Evolutionary conservation across 345 rosid species (phyloP).

Genomic region (Abelmoschus esculentus): DNA sequence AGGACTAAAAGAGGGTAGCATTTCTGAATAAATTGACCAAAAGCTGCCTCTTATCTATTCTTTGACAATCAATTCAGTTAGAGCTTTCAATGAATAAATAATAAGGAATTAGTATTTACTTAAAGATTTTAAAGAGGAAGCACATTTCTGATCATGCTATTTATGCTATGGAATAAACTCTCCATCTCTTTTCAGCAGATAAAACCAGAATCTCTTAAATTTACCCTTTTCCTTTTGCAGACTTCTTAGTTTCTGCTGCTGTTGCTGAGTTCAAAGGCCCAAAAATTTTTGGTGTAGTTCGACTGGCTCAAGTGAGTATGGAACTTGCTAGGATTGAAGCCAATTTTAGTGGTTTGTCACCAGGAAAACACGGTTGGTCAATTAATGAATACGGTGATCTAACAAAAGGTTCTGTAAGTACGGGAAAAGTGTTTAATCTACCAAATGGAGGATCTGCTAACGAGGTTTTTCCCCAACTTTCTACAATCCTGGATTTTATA

Average conservation of each 20-base stretch:
- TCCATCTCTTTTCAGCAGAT: not conserved
- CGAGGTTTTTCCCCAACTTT: constrained; percentile 31
- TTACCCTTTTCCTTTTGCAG: constrained; percentile 29
- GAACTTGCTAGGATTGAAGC: constrained; percentile 88
- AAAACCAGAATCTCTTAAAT: not conserved
- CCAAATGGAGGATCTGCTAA: constrained; percentile 26
- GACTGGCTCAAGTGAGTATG: constrained; percentile 85
- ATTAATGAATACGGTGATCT: constrained; percentile 93
- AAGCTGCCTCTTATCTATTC: too few relatives aligned
- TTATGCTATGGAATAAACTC: not conserved
- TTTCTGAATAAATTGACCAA: too few relatives aligned
- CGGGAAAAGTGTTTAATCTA: constrained; percentile 66
- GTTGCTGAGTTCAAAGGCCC: constrained; percentile 96
- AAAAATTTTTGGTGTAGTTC: constrained; percentile 76
- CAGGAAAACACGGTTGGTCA: constrained; percentile 80
- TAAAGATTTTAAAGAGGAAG: too few relatives aligned
- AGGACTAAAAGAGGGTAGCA: too few relatives aligned
- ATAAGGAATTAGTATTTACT: too few relatives aligned
- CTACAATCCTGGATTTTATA: not conserved
- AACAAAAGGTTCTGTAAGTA: constrained; percentile 80
- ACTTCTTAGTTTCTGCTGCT: constrained; percentile 81
- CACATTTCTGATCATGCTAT: not conserved
- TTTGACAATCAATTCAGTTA: too few relatives aligned
- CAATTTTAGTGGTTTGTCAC: constrained; percentile 68
- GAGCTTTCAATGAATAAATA: too few relatives aligned